A percentile compares a stretch with the other conserved stretches of the same genome.
Evolutionary conservation across 2,329 filamentous ascomycete genomes (phyloP).

Genomic region (Trichoderma polysporum): DNA sequence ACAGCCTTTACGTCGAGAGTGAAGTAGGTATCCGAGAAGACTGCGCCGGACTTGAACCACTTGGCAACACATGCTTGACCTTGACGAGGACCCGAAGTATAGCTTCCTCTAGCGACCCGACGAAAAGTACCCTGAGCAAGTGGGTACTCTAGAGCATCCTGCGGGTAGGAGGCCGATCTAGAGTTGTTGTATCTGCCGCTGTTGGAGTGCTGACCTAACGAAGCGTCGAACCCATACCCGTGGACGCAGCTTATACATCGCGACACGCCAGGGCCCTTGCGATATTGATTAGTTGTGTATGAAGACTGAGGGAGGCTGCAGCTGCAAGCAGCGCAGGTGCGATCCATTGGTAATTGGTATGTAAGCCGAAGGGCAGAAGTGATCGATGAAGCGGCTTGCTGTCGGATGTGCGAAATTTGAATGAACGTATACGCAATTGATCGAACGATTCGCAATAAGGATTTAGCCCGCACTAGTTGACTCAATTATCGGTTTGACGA

Average conservation of each 20-base stretch:
- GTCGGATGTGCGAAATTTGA: too few species aligned
- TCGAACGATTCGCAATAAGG: too few species aligned
- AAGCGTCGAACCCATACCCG: slow-evolving; percentile 14
- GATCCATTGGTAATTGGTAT: background rate
- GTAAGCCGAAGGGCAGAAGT: background rate
- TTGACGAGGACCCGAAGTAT: slow-evolving; percentile 31
- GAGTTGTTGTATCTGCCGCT: slow-evolving; percentile 24
- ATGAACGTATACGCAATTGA: too few species aligned
- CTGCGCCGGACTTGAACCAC: slow-evolving; percentile 40
- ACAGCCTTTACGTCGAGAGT: slow-evolving; percentile 39
- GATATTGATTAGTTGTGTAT: background rate
- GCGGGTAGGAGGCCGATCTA: rapidly evolving
- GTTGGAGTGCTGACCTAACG: background rate
- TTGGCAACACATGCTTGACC: slow-evolving; percentile 39
- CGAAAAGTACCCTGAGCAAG: slow-evolving; percentile 23
- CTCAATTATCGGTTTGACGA: too few species aligned
- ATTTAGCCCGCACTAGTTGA: too few species aligned
- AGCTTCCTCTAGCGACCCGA: slow-evolving; percentile 29
- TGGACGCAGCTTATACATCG: slow-evolving; percentile 23
- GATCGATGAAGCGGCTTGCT: too few species aligned
- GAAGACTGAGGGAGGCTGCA: background rate
- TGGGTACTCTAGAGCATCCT: slow-evolving; percentile 9
- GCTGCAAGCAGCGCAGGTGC: background rate
- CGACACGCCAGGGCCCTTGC: slow-evolving; percentile 16
- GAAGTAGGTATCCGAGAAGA: slow-evolving; percentile 38